Conservation (phyloP, 345 rosid genomes). For the Capsella bursapastoris region DNA sequence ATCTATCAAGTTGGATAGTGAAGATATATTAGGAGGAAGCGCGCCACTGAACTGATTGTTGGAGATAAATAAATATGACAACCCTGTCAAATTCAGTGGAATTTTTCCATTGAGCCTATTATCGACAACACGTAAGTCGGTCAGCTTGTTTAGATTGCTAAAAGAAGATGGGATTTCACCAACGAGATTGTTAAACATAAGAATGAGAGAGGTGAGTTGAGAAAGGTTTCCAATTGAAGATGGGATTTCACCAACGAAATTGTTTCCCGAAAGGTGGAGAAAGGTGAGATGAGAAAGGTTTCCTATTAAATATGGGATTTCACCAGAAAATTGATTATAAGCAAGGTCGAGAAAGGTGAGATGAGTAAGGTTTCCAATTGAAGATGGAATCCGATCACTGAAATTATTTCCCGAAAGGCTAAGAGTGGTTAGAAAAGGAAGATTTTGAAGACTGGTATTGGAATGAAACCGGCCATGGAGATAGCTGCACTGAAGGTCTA, state of each 20-base stretch:
- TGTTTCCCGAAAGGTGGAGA: accelerated
- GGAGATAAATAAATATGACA: accelerated
- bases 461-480: not conserved
- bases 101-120: too few species aligned
- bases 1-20: not conserved
- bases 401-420: accelerated
- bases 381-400: accelerated
- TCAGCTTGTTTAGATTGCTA: not conserved
- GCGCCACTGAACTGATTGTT: not conserved
- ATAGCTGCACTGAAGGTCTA: not conserved
- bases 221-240: not conserved
- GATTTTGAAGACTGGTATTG: not conserved
- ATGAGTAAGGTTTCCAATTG: not conserved
- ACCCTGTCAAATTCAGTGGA: not conserved
- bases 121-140: accelerated
- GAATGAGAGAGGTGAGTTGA: not conserved
- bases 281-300: not conserved
- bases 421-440: not conserved
- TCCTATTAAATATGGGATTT: too few species aligned
- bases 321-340: not conserved
- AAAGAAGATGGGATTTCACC: constrained; percentile 9
- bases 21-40: not conserved
- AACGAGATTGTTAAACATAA: not conserved
- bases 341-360: accelerated
- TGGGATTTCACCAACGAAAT: accelerated